Evolutionary conservation across 345 rosid species (phyloP).

Genomic region (Microcos paniculata): DNA sequence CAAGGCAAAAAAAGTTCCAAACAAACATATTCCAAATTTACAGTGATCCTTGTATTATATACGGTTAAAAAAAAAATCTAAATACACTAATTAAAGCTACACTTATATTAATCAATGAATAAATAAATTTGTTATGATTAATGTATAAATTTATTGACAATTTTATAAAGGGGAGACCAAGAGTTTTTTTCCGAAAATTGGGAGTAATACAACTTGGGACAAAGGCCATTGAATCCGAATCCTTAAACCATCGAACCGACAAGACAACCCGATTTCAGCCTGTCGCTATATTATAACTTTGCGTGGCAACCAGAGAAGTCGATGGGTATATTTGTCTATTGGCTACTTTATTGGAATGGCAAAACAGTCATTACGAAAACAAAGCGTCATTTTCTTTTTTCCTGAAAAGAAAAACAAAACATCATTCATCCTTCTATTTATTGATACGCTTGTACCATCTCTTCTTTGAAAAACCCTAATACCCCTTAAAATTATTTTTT

Average conservation of each 20-base stretch:
- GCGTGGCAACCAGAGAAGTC: background rate
- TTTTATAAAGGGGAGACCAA: too few species aligned
- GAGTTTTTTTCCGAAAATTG: too few species aligned
- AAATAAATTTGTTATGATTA: too few species aligned
- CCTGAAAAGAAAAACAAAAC: too few species aligned
- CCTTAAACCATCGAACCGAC: slow-evolving; percentile 1
- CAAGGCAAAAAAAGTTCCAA: too few species aligned
- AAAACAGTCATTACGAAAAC: background rate
- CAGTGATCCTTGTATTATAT: too few species aligned
- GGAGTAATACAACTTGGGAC: background rate
- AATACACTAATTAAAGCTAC: too few species aligned
- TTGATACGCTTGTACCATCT: background rate
- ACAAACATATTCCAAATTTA: too few species aligned
- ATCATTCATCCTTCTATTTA: background rate
- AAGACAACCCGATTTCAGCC: background rate
- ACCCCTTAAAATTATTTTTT: background rate
- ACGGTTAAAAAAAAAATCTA: too few species aligned
- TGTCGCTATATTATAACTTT: background rate
- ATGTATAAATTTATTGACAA: too few species aligned
- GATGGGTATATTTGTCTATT: background rate
- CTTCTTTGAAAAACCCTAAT: slow-evolving; percentile 5
- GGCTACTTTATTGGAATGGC: background rate
- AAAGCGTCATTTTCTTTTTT: background rate
- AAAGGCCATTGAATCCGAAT: background rate
- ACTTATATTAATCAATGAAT: too few species aligned